Evolutionary conservation across 768 basidiomycete genomes (phyloP), one percentile per base, ranked within the genome.

Genomic region (Lenzites betulinus): DNA sequence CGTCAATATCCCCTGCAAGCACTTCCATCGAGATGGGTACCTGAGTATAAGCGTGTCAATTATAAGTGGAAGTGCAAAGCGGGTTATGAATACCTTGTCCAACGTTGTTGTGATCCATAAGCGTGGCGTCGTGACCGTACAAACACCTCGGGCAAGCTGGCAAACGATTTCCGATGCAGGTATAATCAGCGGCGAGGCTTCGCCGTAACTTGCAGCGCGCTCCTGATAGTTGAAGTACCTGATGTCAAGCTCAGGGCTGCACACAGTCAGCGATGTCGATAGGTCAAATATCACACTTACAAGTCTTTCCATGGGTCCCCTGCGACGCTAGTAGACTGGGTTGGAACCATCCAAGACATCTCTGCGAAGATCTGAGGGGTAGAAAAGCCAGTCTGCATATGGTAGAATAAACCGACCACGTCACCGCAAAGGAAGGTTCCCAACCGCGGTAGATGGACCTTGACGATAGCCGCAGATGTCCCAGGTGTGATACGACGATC

Each of bases 101-200:
- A 51, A 35, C 7, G 50, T 38, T 8, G 36, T 51, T 8, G 50
- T 51, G 36, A 51, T 36, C 50, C 50, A 51, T 35, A 51, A 13
- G 15, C 33, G 33, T 36, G 50, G 50, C 7, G 18, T 35, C 8
- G 50, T 51, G 20, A 39, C 4, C 3, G 18, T 16, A 30, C 50
- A 51, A 20, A 51, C 50, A 18, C 50, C 50, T 15, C 50, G 50
- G 7, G 50, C 50, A 20, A 51, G 50, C n/a, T 51, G 50, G 33
- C 36, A 51, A 8, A 20, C n/a, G 30, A 51, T 51, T 18, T 33
- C 12, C 2, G n/a, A 9, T 18, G 33, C 33, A 23, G 50, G 50
- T 13, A 51, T 20, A 9, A 51, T 36, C 4, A 23, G 12, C 3
- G 50, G 50, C 20, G 35, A 35, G 20, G n/a, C 2, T 7, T 22